These are phyloP conservation scores for Chloranthus sessilifolius DNA, from an alignment of 164 flowering plant species.

Conservation along the genomic window DNA sequence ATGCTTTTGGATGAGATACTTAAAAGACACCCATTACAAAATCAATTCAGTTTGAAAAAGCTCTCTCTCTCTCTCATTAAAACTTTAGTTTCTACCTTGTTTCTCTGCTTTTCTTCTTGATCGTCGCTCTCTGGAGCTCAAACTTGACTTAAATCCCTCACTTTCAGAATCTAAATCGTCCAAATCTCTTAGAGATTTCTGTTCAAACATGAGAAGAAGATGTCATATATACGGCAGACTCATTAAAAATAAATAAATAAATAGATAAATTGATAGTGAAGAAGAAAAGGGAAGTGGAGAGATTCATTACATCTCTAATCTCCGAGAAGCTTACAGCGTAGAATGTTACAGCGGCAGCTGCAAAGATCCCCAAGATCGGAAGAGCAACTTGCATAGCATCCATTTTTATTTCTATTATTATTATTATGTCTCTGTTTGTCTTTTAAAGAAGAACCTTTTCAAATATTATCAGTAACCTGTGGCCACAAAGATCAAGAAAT, in stretches of 20 bases:
- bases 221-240: neutral
- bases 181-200: constrained; percentile 61
- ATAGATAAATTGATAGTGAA: neutral
- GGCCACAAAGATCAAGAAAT: too few species aligned
- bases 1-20: too few species aligned
- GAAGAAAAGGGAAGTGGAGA: neutral
- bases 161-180: constrained; percentile 29
- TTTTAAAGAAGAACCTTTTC: too few species aligned
- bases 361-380: constrained; percentile 59
- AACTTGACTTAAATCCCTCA: constrained; percentile 31
- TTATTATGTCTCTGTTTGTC: neutral
- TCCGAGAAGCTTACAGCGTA: constrained; percentile 77
- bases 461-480: too few species aligned
- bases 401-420: neutral
- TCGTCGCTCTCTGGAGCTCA: constrained; percentile 58
- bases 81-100: constrained; percentile 7
- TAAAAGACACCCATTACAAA: too few species aligned
- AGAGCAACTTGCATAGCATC: constrained; percentile 42
- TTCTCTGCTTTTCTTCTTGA: constrained; percentile 42
- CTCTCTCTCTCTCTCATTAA: too few species aligned
- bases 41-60: too few species aligned
- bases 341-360: constrained; percentile 66
- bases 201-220: constrained; percentile 4
- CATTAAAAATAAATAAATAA: neutral
- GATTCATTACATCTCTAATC: constrained; percentile 53